Evolutionary conservation across 495 filamentous ascomycete genomes (phyloP), one percentile per base, ranked within the genome.

Genomic region (Penicillium pulvis): DNA sequence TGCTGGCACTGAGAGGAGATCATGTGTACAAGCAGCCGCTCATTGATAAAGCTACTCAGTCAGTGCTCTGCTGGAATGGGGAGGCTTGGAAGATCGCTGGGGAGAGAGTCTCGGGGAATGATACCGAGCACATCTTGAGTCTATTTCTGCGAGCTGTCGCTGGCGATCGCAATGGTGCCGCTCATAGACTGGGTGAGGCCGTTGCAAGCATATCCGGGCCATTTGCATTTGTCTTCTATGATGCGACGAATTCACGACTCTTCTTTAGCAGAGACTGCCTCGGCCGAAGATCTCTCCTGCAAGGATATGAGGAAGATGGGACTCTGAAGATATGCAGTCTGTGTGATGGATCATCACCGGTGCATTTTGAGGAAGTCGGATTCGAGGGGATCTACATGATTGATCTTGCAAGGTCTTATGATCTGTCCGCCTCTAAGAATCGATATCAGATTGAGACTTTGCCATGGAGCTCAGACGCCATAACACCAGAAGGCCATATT

Each of bases 31-130:
- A 72, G 14, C 94, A 99, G 64, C 94, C 94, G 1, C 81, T 96
- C 19, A 71, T 80, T 41, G 85, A 90, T 62, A 17, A 62, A 5
- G 56, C 61, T 2, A 83, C 79, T n/a, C 81, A 81, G 19, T 93
- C 90, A 9, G 77, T 90, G 12, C 79, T 99, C 16, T 97, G 93
- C 79, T 99, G 94, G 93, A 98, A 98, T 64, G 94, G 94, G n/a
- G 94, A 99, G 69, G 95, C 92, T 9, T 99, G 94, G 94, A 87
- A 81, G 51, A 81, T 96, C 53, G 77, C 75, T 19, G 70, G 81
- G 14, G 57, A 78, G 28, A 52, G 67, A 2, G 75, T 92, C 24
- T 60, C 65, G 24, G 86, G 83, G 39, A 97, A 96, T 70, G 94
- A 99, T 69, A 89, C 90, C 1, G 81, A 90, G 63, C 71, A 71